Evolutionary conservation across 805 yeast species (phyloP), one percentile per base, ranked within the genome.

Genomic region (Candida succiphila): DNA sequence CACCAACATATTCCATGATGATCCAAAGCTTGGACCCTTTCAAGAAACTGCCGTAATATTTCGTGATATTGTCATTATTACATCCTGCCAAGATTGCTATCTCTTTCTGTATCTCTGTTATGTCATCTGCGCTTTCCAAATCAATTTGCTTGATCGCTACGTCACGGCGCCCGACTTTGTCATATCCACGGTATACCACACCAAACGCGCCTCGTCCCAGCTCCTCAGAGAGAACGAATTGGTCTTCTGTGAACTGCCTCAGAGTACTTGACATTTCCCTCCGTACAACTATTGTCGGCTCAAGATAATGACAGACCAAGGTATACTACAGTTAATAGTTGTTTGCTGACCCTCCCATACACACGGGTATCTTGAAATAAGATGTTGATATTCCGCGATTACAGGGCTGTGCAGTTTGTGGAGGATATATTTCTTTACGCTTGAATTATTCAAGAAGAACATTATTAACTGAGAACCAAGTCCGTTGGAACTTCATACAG

Each of bases 1-100:
- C 92, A 25, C 79, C 77, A n/a, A 81, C 67, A 50, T 58, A 78
- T 52, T 82, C 94, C 92, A 82, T 83, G 37, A 92, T 77, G 53
- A 92, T 88, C 97, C 98, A 92, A 25, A 92, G 65, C 48, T 83
- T 79, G n/a, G 95, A 81, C 31, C 89, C 96, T 40, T 78, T 75
- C 20, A 94, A 58, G 43, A 81, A 80, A 1, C 94, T 81, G 1
- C 96, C 92, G 45, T 70, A 64, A 46, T 78, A 82, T 37, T 61
- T 63, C 3, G 89, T 82, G 30, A 82, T 73, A 46, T 75, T 77
- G 2, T 67, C 59, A 32, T 70, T 65, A 32, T 70, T 60, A 53
- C 92, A 83, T 16, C 76, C 80, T 10, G 84, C 70, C 10, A 82
- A 61, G 13, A 82, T 74, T 37, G 69, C 65, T 31, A 83, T 81